Evolutionary conservation across 371 early-diverging fungal genomes (phyloP), one percentile per base, ranked within the genome.

Genomic region (Capillidium rhysosporum): DNA sequence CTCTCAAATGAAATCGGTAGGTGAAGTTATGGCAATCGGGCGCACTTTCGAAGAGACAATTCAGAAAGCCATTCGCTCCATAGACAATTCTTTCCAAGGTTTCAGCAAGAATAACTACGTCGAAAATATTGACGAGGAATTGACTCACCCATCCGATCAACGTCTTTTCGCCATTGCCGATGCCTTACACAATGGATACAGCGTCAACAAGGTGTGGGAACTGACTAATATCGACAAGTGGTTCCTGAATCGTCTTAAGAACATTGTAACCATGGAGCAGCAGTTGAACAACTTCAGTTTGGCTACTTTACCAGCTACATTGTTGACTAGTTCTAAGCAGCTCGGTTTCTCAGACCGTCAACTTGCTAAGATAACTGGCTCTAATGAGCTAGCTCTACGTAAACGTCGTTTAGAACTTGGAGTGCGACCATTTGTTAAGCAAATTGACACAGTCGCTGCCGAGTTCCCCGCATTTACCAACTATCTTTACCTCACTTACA

Each of bases 11-110:
- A 94, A 94, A 68, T 79, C 80, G 60, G 92, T 94, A 3, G 95
- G 95, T 60, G 95, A 94, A 63, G 91, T 92, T 49, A 94, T 94
- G 95, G 89, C 91, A 5, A 89, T 94, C 54, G 94, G 92, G 23
- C 78, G 92, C 44, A 90, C 89, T 0, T 94, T 87, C 59, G 95
- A 94, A 65, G 95, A 94, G 65, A 74, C 77, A 30, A 65, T 94
- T 59, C 92, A 94, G 64, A 91, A 93, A 74, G 86, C 86, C 34
- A 81, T 84, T 55, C 81, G 86, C 45, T 73, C 73, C 46, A 79
- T 80, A 5, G 84, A 84, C 55, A 75, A 75, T 26, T 63, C 70
- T 49, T 82, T 81, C 60, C 64, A 63, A 46, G 84, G 84, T 39
- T 84, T 82, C 65, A 71, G 76, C 43, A 54, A 72, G 18, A 64